A percentile compares a stretch with the other conserved stretches of the same genome.
These are phyloP conservation scores for Acacia concinna DNA, from an alignment of 331 rosid species.

Conservation along the genomic window DNA sequence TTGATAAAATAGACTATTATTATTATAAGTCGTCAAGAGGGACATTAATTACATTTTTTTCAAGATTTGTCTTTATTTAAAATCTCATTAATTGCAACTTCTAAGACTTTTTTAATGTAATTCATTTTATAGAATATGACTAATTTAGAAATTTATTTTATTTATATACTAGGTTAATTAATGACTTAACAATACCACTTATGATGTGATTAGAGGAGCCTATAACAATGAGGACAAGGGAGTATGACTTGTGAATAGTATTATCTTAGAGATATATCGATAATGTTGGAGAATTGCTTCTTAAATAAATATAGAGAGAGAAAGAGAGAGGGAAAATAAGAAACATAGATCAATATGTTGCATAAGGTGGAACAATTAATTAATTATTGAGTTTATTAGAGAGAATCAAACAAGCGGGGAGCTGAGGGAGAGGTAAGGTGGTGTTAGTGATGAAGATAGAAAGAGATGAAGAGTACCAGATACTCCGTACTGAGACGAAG, in stretches of 20 bases:
- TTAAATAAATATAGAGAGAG: neutral
- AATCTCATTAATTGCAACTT: too few species aligned
- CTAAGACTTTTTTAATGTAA: too few species aligned
- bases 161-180: too few species aligned
- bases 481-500: constrained; percentile 49
- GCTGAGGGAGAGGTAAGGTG: neutral
- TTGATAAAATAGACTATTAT: too few species aligned
- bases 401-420: neutral
- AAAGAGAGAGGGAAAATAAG: neutral
- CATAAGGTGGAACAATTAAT: neutral
- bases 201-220: neutral
- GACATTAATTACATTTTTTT: too few species aligned
- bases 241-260: neutral
- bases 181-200: too few species aligned
- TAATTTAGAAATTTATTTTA: too few species aligned
- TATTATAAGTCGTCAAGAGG: too few species aligned
- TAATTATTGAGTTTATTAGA: neutral
- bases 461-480: constrained; percentile 68
- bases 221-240: too few species aligned
- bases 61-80: too few species aligned
- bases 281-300: neutral
- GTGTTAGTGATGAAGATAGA: constrained; percentile 59
- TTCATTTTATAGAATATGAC: too few species aligned
- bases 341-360: neutral
- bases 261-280: neutral